Evolutionary conservation across 441 rosid species (phyloP).

Genomic region (Kokia cookei): DNA sequence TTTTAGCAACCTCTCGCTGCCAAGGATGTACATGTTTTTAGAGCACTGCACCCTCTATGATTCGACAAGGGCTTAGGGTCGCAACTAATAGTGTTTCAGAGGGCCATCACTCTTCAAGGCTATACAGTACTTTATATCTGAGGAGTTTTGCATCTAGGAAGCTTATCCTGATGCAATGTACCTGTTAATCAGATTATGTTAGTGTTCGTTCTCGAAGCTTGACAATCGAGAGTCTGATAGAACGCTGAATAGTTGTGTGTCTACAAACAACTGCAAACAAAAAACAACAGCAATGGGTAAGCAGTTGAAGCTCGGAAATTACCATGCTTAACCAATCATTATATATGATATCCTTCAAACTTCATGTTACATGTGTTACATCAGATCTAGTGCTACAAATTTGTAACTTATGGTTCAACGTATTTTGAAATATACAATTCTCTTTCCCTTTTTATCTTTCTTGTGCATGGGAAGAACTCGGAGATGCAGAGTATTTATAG

Average conservation of each 20-base stretch:
- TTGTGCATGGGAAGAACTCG: background rate
- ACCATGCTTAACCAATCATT: background rate
- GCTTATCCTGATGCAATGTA: background rate
- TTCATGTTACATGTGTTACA: background rate
- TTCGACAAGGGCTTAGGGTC: background rate
- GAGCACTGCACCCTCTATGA: background rate
- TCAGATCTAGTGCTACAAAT: background rate
- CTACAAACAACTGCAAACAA: constrained; percentile 66
- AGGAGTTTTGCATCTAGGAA: constrained; percentile 6
- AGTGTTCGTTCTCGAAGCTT: constrained; percentile 59
- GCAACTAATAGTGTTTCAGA: background rate
- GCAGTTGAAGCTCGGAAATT: background rate
- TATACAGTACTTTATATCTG: background rate
- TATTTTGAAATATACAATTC: background rate
- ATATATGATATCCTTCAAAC: background rate
- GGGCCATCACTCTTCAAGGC: background rate
- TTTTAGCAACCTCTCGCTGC: background rate
- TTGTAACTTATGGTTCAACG: background rate
- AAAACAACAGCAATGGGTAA: background rate
- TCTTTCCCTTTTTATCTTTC: background rate
- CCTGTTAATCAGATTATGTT: background rate
- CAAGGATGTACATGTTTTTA: background rate
- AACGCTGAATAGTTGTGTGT: constrained; percentile 85
- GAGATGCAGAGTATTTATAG: background rate
- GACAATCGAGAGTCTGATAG: constrained; percentile 75